A percentile compares a stretch with the other conserved stretches of the same genome.
Conservation (phyloP, 129 eudicot species). For the Escallonia rubra region DNA sequence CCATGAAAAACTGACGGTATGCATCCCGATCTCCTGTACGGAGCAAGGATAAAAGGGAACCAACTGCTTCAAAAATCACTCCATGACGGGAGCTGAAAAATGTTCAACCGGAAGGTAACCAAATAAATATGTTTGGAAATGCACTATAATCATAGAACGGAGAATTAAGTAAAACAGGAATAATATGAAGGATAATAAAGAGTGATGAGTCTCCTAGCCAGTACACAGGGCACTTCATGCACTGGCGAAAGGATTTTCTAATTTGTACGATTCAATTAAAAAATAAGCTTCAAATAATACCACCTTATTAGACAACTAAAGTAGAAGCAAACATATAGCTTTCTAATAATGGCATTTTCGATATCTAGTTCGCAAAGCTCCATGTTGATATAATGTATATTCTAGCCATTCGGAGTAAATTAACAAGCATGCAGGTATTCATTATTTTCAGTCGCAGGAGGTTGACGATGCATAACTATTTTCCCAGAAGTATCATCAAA, state of each 20-base stretch:
- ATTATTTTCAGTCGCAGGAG: too few relatives aligned
- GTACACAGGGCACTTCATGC: background rate
- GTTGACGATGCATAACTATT: too few relatives aligned
- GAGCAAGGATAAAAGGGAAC: conserved; percentile 73
- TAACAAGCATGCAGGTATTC: background rate
- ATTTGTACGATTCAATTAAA: background rate
- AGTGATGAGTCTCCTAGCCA: background rate
- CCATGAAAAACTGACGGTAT: conserved; percentile 77
- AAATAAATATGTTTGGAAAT: background rate
- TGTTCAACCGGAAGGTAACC: conserved; percentile 8
- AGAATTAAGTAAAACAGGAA: background rate
- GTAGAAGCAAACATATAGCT: background rate
- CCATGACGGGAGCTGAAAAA: conserved; percentile 69
- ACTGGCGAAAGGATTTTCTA: background rate
- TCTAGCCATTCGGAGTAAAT: background rate
- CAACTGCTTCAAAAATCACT: conserved; percentile 70
- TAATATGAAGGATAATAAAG: background rate
- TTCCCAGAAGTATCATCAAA: too few relatives aligned
- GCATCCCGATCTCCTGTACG: conserved; percentile 90
- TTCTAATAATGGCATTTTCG: background rate
- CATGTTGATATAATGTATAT: background rate
- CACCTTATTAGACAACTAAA: background rate
- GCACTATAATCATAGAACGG: background rate
- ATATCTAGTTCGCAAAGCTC: background rate
- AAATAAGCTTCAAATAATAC: background rate